phyloP scores from a whole-genome alignment of 306 rosid genomes.

The Quercus cerris region DNA sequence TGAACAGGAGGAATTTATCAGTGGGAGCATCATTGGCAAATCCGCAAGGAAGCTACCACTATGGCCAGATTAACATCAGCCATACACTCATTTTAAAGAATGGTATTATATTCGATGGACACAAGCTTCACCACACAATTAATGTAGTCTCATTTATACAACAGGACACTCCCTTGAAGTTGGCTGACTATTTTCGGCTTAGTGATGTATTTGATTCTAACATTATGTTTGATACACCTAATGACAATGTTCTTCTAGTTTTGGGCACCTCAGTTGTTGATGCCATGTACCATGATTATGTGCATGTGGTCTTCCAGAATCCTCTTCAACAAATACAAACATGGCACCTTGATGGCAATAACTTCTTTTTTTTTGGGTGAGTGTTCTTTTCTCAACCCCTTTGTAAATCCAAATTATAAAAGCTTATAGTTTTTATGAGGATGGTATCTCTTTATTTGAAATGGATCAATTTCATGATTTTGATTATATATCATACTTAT shows the following conservation, averaged over 20 bases:
- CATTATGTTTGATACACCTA: background rate
- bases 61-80: background rate
- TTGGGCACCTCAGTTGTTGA: conserved; percentile 8
- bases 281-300: background rate
- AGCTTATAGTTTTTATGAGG: too few species aligned
- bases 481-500: too few species aligned
- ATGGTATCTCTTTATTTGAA: too few species aligned
- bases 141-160: conserved; percentile 7
- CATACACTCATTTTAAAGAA: background rate
- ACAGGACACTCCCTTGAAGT: background rate
- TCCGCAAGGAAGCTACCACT: conserved; percentile 2
- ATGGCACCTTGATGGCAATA: conserved; percentile 12
- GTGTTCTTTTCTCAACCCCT: background rate
- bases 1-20: background rate
- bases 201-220: background rate
- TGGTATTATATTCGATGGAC: background rate
- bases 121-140: background rate
- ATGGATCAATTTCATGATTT: too few species aligned
- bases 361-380: conserved; percentile 12
- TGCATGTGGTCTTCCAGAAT: background rate
- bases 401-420: too few species aligned
- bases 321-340: background rate
- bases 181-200: background rate
- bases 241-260: background rate
- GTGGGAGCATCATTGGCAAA: background rate